Base-by-base conservation (phyloP, 148 eudicot genomes). In the Amaranthus cruentus region DNA sequence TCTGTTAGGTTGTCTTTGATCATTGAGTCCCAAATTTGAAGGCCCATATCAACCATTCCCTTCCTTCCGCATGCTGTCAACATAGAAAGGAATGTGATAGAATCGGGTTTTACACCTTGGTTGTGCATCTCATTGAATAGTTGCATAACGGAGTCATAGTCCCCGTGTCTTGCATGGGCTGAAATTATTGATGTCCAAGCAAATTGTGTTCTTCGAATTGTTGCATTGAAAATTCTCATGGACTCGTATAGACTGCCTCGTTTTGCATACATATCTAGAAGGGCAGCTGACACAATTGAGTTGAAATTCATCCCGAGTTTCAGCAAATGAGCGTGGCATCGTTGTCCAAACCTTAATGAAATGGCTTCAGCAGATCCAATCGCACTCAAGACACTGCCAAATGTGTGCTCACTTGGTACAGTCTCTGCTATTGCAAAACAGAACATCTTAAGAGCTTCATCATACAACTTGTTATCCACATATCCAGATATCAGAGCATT, bases 101-200 rank as follows among this genome's bases (percentile, higher is more conserved):
- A 80, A 71, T 95, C 96, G 6, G 97, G 96, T 65, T 44, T 84
- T 53, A 86, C 78, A n/a, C 81, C 83, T 69, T 84, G 77, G 47
- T 52, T 80, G 62, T 75, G 77, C 97, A 90, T 91, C 64, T 88
- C 86, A 63, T 84, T 69, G 64, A 88, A 95, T 56, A 83, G 73
- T 10, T 64, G 54, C 91, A 90, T 88, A 9, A 95, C 96, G 0
- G 91, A 83, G 54, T 89, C 87, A 55, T 88, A 89, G 82, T 94
- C 96, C 10, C 96, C 98, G 12, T 91, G 93, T 68, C 97, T 90
- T 56, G 98, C 79, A 68, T 95, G 76, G 48, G 98, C 98, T 49
- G 93, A 90, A 28, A 95, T 85, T 65, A 91, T 87, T n/a, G 98
- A 84, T 12, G 97, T 95, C 98, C 98, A 95, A 55, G 96, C 78